These are phyloP conservation scores for Rhytidhysteron rufulum DNA, from an alignment of 2,329 filamentous ascomycete genomes.

Conservation along the genomic window DNA sequence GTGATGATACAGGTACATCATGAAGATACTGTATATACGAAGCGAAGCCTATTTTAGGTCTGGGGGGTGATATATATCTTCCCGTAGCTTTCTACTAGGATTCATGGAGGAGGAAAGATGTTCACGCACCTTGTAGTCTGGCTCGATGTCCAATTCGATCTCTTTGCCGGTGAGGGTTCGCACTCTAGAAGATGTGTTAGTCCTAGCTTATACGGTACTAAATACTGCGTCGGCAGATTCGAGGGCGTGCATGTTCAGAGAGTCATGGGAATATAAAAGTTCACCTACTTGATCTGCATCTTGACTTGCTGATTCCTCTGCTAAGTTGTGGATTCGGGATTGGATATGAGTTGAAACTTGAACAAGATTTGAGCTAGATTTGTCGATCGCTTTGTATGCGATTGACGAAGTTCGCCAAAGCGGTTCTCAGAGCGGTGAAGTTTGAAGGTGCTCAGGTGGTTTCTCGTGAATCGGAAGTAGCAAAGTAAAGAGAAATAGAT, in stretches of 20 bases:
- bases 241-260: neutral
- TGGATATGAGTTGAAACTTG: neutral
- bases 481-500: too few relatives aligned
- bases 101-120: conserved; percentile 6
- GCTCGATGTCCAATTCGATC: conserved; percentile 96
- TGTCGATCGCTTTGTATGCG: too few relatives aligned
- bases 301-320: neutral
- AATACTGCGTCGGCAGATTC: neutral
- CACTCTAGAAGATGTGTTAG: conserved; percentile 60
- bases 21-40: too few relatives aligned
- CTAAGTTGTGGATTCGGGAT: neutral
- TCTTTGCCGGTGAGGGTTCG: conserved; percentile 97
- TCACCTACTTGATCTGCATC: conserved; percentile 29
- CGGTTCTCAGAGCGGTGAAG: neutral
- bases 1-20: too few relatives aligned
- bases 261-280: neutral
- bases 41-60: too few relatives aligned
- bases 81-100: neutral
- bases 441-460: neutral
- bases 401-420: neutral
- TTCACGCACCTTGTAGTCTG: conserved; percentile 74
- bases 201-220: neutral
- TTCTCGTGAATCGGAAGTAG: neutral
- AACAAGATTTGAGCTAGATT: too few relatives aligned
- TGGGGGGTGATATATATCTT: conserved; percentile 1